Conservation (phyloP, 1,284 basidiomycete species). For the Puccinia triticina region DNA sequence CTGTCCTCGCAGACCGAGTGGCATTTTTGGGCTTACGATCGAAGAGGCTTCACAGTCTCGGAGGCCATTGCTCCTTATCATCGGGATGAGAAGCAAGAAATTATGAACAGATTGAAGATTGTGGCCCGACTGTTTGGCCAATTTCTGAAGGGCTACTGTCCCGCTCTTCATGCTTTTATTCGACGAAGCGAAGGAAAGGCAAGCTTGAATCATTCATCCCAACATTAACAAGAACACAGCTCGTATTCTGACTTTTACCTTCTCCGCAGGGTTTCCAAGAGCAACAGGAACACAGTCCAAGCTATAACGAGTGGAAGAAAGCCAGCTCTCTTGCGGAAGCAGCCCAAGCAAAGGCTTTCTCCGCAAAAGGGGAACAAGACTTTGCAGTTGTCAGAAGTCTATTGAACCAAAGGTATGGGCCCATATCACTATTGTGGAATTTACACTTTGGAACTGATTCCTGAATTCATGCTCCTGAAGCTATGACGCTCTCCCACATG, state of each 20-base stretch:
- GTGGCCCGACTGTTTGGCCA: too few species aligned
- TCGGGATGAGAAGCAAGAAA: too few species aligned
- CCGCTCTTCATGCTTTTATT: too few species aligned
- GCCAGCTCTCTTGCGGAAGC: not conserved
- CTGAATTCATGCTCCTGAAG: not conserved
- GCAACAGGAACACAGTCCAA: not conserved
- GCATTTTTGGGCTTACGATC: too few species aligned
- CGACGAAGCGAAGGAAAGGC: too few species aligned
- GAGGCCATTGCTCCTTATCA: too few species aligned
- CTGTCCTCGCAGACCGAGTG: too few species aligned
- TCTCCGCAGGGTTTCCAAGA: constrained; percentile 3
- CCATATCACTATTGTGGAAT: not conserved
- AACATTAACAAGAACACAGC: too few species aligned
- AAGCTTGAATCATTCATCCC: too few species aligned
- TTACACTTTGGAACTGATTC: not conserved
- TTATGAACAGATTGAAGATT: too few species aligned
- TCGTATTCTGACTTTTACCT: not conserved
- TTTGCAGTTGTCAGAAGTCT: constrained; percentile 8
- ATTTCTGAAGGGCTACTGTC: too few species aligned
- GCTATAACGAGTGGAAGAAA: not conserved
- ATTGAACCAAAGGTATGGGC: constrained; percentile 15
- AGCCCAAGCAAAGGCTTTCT: constrained; percentile 8
- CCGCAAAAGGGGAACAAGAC: not conserved
- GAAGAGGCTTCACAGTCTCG: too few species aligned
- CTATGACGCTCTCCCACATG: constrained; percentile 1